These are phyloP conservation scores for Cicer yamashitae DNA, from an alignment of 306 rosid genomes.

Conservation along the genomic window DNA sequence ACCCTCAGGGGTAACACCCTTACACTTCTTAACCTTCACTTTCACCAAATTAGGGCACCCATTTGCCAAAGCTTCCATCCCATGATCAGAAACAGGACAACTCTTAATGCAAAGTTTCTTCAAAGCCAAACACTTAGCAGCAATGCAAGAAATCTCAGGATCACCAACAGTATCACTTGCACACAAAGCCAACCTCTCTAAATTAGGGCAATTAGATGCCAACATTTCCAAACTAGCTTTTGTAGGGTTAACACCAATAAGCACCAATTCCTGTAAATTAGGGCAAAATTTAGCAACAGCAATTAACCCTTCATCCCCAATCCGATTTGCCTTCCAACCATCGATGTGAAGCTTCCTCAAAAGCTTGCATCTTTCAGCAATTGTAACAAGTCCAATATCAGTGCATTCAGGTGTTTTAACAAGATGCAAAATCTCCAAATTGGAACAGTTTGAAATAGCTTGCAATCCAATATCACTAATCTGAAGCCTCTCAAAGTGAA, in stretches of 20 bases:
- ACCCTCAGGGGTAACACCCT: constrained; percentile 78
- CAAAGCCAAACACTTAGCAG: constrained; percentile 82
- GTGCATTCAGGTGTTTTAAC: constrained; percentile 95
- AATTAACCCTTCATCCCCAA: constrained; percentile 86
- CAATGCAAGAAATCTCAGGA: constrained; percentile 85
- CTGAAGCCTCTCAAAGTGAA: constrained; percentile 91
- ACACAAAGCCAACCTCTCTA: constrained; percentile 92
- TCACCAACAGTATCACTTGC: constrained; percentile 95
- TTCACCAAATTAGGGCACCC: constrained; percentile 99
- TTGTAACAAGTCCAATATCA: constrained; percentile 66
- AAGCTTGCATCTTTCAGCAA: constrained; percentile 82
- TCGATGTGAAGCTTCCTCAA: constrained; percentile 93
- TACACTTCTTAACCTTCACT: constrained; percentile 95
- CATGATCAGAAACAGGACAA: constrained; percentile 83
- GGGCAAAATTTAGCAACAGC: constrained; percentile 81
- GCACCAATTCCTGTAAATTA: constrained; percentile 84
- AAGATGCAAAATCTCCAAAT: constrained; percentile 87
- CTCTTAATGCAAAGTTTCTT: constrained; percentile 96
- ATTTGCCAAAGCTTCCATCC: constrained; percentile 78
- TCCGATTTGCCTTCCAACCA: constrained; percentile 92
- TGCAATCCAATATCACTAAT: constrained; percentile 78
- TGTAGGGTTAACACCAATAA: constrained; percentile 91
- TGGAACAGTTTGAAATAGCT: constrained; percentile 72
- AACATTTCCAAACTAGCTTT: constrained; percentile 74
- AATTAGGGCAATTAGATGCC: constrained; percentile 82